A percentile compares a stretch with the other conserved stretches of the same genome.
These are phyloP conservation scores for Pseudogymnoascus sp. DNA, from an alignment of 2,329 filamentous ascomycete genomes.

Conservation along the genomic window DNA sequence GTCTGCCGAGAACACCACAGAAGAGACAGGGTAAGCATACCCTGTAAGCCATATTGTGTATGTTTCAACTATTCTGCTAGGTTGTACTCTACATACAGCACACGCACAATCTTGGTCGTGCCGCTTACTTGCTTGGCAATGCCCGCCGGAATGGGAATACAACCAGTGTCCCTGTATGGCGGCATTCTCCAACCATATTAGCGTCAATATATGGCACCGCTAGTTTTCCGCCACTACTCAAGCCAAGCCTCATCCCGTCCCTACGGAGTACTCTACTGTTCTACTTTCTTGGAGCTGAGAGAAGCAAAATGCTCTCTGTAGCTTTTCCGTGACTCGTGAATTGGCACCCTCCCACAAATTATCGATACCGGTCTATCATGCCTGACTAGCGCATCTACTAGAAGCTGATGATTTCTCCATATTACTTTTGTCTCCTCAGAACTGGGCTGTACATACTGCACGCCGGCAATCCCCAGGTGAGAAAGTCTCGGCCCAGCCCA, in stretches of 20 bases:
- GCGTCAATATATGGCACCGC: neutral
- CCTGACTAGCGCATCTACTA: neutral
- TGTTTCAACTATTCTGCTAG: neutral
- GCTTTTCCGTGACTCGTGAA: neutral
- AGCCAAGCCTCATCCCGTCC: neutral
- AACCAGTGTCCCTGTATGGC: neutral
- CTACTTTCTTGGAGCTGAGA: neutral
- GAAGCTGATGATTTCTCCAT: neutral
- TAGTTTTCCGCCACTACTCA: neutral
- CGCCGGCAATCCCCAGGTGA: neutral
- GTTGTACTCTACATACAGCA: neutral
- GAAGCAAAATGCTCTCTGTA: neutral
- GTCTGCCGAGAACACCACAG: neutral
- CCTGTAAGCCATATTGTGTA: neutral
- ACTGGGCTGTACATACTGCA: neutral
- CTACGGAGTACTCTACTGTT: neutral
- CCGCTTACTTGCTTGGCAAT: neutral
- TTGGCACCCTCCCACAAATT: neutral
- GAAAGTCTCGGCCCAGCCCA: neutral
- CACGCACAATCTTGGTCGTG: neutral
- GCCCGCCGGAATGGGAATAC: neutral
- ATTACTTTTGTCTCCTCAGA: neutral
- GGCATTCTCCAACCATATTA: neutral
- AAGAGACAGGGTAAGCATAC: neutral
- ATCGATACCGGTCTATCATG: neutral